Evolutionary conservation across 179 eudicot genomes (phyloP).

Genomic region (Silene vulgaris): DNA sequence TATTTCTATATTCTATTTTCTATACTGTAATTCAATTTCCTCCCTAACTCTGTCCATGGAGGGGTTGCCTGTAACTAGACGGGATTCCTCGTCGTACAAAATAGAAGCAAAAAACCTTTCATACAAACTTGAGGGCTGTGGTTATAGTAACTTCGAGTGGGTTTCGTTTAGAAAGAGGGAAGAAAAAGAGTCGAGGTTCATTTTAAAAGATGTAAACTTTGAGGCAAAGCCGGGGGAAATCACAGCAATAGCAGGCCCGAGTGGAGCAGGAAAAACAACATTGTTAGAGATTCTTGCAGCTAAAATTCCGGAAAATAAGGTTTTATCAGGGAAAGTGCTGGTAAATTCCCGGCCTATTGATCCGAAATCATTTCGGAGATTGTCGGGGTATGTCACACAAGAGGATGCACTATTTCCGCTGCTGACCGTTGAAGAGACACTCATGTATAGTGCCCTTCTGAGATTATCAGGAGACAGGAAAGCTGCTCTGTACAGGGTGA

Average conservation of each 20-base stretch:
- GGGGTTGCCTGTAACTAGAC: constrained; percentile 50
- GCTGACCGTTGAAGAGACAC: constrained; percentile 79
- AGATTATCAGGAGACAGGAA: constrained; percentile 41
- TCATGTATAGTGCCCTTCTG: constrained; percentile 64
- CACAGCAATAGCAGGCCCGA: constrained; percentile 84
- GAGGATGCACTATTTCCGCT: constrained; percentile 70
- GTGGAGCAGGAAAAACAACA: constrained; percentile 88
- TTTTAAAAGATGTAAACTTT: constrained; percentile 51
- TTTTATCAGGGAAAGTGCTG: constrained; percentile 51
- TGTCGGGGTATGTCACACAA: constrained; percentile 77
- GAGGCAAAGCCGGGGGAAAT: constrained; percentile 68
- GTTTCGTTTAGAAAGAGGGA: constrained; percentile 1
- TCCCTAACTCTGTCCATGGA: constrained; percentile 40
- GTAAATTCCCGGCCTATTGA: constrained; percentile 43
- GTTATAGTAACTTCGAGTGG: constrained; percentile 34
- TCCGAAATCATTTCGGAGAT: constrained; percentile 33
- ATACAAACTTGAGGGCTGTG: constrained; percentile 30
- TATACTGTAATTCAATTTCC: background rate
- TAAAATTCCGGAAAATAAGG: constrained; percentile 32
- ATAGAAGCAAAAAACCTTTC: constrained; percentile 52
- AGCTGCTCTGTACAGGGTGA: constrained; percentile 41
- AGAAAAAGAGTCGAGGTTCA: constrained; percentile 30
- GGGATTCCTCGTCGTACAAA: constrained; percentile 39
- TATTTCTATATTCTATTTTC: constrained; percentile 6
- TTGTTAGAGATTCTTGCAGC: constrained; percentile 67